Base-by-base conservation (phyloP, 352 stramenopile genomes). In the Peronospora destructor region DNA sequence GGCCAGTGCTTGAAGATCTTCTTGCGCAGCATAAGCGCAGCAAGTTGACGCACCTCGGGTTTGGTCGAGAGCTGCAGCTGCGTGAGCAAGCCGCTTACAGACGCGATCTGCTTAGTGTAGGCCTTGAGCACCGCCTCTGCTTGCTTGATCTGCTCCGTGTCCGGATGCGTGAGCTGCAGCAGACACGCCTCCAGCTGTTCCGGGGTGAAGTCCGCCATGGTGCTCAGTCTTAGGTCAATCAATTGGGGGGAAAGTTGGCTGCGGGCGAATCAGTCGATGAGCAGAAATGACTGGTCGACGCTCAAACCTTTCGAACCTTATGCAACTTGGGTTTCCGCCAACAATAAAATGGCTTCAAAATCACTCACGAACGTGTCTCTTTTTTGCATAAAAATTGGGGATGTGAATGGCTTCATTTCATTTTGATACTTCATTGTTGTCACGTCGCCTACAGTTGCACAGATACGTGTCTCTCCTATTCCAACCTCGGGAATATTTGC, bases 101-200 rank as follows among this genome's bases (percentile, higher is more conserved):
- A 89, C 33, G 63, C 66, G 34, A 93, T 64, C 67, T 95, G 76
- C 65, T 97, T 98, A 26, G 97, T 69, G 59, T 97, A 89, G 26
- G 67, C 70, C 73, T 98, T 98, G 48, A 98, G 64, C 14, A 81
- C 73, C 26, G 68, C 64, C 73, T 98, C 95, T 7, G 91, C 94
- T 64, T 97, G 74, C 74, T 97, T 96, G 70, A 98, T 98, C 48
- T 93, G 78, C 61, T 94, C 76, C 38, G 94, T 98, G 72, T 98
- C 87, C 28, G 90, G 90, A 62, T 97, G 74, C 49, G 87, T 97
- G 41, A 98, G 82, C 50, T 91, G 84, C 68, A 89, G 61, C 35
- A 94, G 73, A 69, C 82, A 89, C 48, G 76, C 75, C 61, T 94
- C 83, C 51, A 94, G 67, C 64, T 91, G 83, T 61, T 89, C 80